Conservation (phyloP, 2,329 filamentous ascomycete species). For the Diaporthe ampelina region DNA sequence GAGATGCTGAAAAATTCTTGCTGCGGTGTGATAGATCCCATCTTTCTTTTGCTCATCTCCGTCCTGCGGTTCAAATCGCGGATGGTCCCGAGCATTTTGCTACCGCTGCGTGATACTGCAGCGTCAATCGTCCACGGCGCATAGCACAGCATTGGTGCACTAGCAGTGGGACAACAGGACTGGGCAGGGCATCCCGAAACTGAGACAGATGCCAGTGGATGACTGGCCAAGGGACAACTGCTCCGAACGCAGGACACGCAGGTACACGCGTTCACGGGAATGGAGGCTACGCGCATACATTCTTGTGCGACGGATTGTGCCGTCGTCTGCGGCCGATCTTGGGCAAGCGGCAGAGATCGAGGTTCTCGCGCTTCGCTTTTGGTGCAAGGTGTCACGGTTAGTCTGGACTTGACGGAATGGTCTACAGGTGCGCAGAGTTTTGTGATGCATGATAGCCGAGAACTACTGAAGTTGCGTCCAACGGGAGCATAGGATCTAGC, state of each 20-base stretch:
- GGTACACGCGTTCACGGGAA: not conserved
- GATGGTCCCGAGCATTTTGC: slow-evolving; percentile 3
- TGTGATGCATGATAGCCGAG: not conserved
- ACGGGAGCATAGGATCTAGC: no score
- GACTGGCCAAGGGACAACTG: not conserved
- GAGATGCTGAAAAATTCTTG: not conserved
- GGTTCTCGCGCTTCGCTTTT: not conserved
- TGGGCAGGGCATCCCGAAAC: not conserved
- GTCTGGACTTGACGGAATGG: no score
- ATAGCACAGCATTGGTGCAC: not conserved
- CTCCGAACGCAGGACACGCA: not conserved
- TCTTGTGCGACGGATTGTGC: not conserved
- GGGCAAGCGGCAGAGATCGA: not conserved
- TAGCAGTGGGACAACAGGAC: not conserved
- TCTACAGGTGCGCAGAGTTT: not conserved
- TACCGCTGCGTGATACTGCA: not conserved
- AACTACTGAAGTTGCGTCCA: not conserved
- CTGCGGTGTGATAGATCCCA: not conserved
- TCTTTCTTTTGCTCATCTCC: not conserved
- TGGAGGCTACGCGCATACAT: not conserved
- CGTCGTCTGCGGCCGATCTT: not conserved
- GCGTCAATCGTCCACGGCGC: not conserved
- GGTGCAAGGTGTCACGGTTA: not conserved
- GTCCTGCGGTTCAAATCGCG: not conserved
- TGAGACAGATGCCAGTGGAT: not conserved